Evolutionary conservation across 345 rosid genomes (phyloP).

Genomic region (Citrus sp.): DNA sequence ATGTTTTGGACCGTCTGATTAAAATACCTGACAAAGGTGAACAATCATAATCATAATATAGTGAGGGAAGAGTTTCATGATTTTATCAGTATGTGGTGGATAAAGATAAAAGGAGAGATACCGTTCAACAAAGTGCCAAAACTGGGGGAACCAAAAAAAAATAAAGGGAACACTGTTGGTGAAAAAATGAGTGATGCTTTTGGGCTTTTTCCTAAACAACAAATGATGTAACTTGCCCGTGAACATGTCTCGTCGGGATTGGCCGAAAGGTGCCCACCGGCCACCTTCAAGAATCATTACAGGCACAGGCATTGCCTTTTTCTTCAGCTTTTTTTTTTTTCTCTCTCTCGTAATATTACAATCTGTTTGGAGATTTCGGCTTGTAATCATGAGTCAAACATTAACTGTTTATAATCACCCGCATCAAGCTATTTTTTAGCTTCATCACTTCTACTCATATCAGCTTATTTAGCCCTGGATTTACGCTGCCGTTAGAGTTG

Average conservation of each 20-base stretch:
- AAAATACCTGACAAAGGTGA: constrained; percentile 18
- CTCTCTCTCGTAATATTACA: constrained; percentile 9
- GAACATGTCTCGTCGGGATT: constrained; percentile 29
- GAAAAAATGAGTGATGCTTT: constrained; percentile 12
- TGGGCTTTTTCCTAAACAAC: constrained; percentile 36
- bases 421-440: too few species aligned
- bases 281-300: constrained; percentile 26
- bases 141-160: neutral
- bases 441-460: neutral
- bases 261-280: constrained; percentile 25
- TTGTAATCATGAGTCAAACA: constrained; percentile 11
- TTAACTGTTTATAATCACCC: neutral
- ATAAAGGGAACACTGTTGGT: neutral
- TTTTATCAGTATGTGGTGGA: neutral
- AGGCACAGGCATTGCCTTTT: constrained; percentile 1
- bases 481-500: too few species aligned
- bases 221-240: constrained; percentile 39
- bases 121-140: constrained; percentile 29
- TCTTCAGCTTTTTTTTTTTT: neutral
- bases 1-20: constrained; percentile 22
- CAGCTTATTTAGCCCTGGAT: neutral
- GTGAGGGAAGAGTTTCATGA: neutral
- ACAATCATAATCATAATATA: neutral
- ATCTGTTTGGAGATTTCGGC: constrained; percentile 5
- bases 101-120: neutral